phyloP scores from a whole-genome alignment of 1,139 yeast genomes.

The Wickerhamiella infanticola region DNA sequence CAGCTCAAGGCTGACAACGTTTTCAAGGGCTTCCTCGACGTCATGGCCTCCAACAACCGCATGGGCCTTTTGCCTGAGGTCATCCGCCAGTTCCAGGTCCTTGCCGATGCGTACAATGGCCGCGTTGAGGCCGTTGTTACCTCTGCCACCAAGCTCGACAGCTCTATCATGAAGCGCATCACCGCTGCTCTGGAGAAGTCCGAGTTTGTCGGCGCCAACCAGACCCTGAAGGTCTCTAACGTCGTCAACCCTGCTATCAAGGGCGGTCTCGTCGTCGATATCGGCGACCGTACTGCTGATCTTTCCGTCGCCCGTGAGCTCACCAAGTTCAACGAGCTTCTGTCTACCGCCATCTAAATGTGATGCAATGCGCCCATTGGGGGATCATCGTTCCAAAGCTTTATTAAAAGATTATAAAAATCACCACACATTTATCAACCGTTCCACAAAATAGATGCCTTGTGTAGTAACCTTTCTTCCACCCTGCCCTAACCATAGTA shows the following conservation, averaged over 20 bases:
- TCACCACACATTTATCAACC: too few species aligned
- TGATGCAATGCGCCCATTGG: too few species aligned
- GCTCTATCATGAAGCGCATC: constrained; percentile 63
- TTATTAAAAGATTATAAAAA: too few species aligned
- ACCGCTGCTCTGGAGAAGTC: constrained; percentile 68
- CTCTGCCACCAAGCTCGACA: constrained; percentile 71
- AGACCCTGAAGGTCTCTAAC: constrained; percentile 73
- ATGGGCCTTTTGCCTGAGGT: constrained; percentile 52
- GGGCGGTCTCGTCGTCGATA: constrained; percentile 93
- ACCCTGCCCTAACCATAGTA: too few species aligned
- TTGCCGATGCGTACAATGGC: constrained; percentile 83
- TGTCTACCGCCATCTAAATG: constrained; percentile 21
- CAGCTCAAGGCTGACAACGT: constrained; percentile 52
- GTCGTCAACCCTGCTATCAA: constrained; percentile 76
- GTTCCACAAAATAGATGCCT: too few species aligned
- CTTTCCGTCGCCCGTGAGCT: constrained; percentile 75
- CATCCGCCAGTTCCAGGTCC: constrained; percentile 54
- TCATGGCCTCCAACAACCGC: constrained; percentile 92
- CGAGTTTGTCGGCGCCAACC: constrained; percentile 66
- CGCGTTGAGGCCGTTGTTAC: constrained; percentile 88
- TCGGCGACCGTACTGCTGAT: constrained; percentile 95
- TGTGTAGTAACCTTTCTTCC: too few species aligned
- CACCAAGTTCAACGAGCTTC: constrained; percentile 75
- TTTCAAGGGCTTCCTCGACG: constrained; percentile 64
- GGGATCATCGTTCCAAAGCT: too few species aligned